Percentiles rank a stretch among this genome's conserved stretches.
Evolutionary conservation across 73 alveolate genomes (phyloP).

Genomic region (Stentor coeruleus): DNA sequence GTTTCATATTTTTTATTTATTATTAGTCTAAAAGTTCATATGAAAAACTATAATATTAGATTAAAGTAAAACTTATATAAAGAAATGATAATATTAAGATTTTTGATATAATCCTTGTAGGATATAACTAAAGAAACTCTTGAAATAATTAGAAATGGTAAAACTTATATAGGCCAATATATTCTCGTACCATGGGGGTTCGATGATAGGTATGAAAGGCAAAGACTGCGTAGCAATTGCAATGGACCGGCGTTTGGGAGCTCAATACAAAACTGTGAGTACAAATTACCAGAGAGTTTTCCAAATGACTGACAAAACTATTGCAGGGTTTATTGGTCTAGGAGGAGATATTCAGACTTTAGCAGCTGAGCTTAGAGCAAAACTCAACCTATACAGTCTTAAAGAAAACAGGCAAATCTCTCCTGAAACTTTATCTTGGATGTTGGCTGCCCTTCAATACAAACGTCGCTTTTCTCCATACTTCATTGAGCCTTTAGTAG

Average conservation of each 20-base stretch:
- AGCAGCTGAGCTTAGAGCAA: slow-evolving; percentile 69
- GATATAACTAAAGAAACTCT: too few relatives aligned
- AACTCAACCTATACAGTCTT: slow-evolving; percentile 76
- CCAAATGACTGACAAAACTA: slow-evolving; percentile 80
- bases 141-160: too few relatives aligned
- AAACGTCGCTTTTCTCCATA: slow-evolving; percentile 93
- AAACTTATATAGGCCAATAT: background rate
- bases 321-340: slow-evolving; percentile 89
- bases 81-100: too few relatives aligned
- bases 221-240: slow-evolving; percentile 95
- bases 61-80: too few relatives aligned
- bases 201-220: slow-evolving; percentile 87
- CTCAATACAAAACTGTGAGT: slow-evolving; percentile 75
- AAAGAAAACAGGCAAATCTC: slow-evolving; percentile 91
- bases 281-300: slow-evolving; percentile 87
- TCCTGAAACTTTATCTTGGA: slow-evolving; percentile 75
- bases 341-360: slow-evolving; percentile 92
- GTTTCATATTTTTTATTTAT: too few relatives aligned
- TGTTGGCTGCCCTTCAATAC: slow-evolving; percentile 86
- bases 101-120: too few relatives aligned
- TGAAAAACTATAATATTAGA: too few relatives aligned
- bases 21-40: too few relatives aligned
- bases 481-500: slow-evolving; percentile 91
- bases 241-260: slow-evolving; percentile 90
- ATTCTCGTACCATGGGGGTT: background rate